A percentile compares a stretch with the other conserved stretches of the same genome.
Conservation (phyloP, 306 rosid genomes). For the Casuarina equisetifolia region DNA sequence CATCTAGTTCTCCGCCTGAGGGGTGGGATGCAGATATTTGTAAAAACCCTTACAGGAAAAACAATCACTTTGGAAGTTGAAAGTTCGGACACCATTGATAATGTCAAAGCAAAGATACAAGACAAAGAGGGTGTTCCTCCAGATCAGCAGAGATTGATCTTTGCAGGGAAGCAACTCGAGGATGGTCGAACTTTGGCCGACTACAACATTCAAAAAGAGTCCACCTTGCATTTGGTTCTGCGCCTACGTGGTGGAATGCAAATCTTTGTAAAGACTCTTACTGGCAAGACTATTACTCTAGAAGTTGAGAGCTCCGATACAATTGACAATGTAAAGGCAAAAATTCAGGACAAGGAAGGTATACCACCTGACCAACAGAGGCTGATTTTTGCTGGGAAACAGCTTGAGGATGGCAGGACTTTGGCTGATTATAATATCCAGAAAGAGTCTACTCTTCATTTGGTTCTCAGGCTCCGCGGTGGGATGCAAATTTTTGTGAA, state of each 20-base stretch:
- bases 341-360: conserved; percentile 1
- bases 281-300: not conserved
- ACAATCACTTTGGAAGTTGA: not conserved
- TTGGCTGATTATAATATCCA: not conserved
- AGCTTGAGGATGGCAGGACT: not conserved
- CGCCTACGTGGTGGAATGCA: not conserved
- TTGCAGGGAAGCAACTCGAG: not conserved
- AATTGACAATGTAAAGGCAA: not conserved
- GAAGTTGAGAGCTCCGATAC: not conserved
- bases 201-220: not conserved
- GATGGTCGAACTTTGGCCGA: not conserved
- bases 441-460: not conserved
- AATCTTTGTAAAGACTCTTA: not conserved
- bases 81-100: not conserved
- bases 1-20: not conserved
- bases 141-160: conserved; percentile 5
- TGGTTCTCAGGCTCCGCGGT: not conserved
- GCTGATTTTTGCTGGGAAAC: not conserved
- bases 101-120: not conserved
- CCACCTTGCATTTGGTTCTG: not conserved
- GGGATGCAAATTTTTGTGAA: not conserved
- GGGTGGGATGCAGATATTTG: not conserved
- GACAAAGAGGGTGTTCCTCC: not conserved
- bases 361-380: not conserved
- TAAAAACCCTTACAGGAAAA: not conserved